Evolutionary conservation across 23 red algal species (phyloP).

Genomic region (Rhodosorus marinus): DNA sequence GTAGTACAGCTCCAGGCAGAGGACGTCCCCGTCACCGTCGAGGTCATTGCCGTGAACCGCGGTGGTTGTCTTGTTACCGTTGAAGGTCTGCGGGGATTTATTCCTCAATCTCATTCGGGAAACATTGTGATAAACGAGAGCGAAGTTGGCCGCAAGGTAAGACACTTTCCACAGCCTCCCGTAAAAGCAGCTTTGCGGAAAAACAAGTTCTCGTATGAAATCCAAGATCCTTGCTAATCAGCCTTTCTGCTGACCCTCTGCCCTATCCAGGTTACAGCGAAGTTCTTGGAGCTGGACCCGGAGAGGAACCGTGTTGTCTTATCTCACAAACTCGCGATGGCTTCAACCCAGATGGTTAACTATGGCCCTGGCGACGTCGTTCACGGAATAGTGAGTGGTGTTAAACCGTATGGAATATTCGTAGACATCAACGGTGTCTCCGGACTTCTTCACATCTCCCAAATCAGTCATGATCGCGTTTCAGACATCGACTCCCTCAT

Average conservation of each 20-base stretch:
- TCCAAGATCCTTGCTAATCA: too few species aligned
- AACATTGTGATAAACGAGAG: slow-evolving; percentile 27
- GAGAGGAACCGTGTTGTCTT: slow-evolving; percentile 74
- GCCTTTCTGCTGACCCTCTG: too few species aligned
- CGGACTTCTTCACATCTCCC: slow-evolving; percentile 86
- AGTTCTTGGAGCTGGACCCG: slow-evolving; percentile 71
- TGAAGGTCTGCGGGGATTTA: slow-evolving; percentile 74
- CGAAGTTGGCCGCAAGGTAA: slow-evolving; percentile 46
- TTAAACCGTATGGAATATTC: slow-evolving; percentile 96
- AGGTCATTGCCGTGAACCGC: slow-evolving; percentile 59
- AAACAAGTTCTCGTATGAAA: too few species aligned
- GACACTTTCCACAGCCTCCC: too few species aligned
- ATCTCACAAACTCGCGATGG: slow-evolving; percentile 74
- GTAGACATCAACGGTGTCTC: slow-evolving; percentile 80
- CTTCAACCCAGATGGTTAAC: slow-evolving; percentile 54
- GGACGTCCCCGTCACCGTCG: slow-evolving; percentile 42
- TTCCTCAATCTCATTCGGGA: slow-evolving; percentile 61
- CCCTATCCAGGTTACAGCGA: too few species aligned
- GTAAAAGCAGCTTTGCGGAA: too few species aligned
- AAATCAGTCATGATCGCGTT: slow-evolving; percentile 95
- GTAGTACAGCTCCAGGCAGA: slow-evolving; percentile 64
- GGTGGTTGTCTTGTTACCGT: slow-evolving; percentile 65
- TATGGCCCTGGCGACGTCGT: slow-evolving; percentile 57
- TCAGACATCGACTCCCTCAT: slow-evolving; percentile 44
- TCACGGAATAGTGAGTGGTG: slow-evolving; percentile 55